Evolutionary conservation across 306 rosid genomes (phyloP), one percentile per base, ranked within the genome.

Genomic region (Trifolium repens): DNA sequence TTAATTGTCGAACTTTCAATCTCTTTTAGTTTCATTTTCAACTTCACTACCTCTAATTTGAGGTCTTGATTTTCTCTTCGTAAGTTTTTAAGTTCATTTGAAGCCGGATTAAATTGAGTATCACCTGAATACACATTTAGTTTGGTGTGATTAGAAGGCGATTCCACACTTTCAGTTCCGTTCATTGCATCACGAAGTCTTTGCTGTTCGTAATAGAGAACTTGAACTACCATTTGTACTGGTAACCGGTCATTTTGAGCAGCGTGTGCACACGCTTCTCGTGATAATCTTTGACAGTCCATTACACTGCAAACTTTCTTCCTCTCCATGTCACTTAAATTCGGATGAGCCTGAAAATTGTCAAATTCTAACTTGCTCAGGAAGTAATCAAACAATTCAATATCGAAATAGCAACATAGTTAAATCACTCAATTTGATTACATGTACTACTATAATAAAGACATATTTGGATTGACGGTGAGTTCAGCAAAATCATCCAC

Each of bases 171-270:
- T 5, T 61, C 73, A 67, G 55, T 63, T 1, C 81, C 91, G 34
- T 84, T 78, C 96, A 94, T 86, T 77, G 87, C 97, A 42, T 96
- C 87, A 11, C 96, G 90, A 75, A 96, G 91, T 12, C 98, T 86
- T 78, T 90, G 94, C 76, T 96, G 98, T 80, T 92, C 99, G 47
- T 88, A 89, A 60, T 90, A 96, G 66, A 96, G 96, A 67, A 96
- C 98, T 85, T 96, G 98, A 60, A 96, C 99, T 46, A 96, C 98
- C 0, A 90, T 96, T 83, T 96, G 99, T 9, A 96, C 98, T 0
- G 98, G 96, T 61, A 96, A 96, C 53, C 99, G 83, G 71, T 92
- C 98, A 61, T 96, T 96, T 73, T 96, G 96, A 35, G 98, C 99
- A 3, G 99, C 98, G 47, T 96, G 99, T 13, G 99, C 96, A 68